Base-by-base conservation (phyloP, 1,284 basidiomycete genomes). In the Boletus hoseneyae region DNA sequence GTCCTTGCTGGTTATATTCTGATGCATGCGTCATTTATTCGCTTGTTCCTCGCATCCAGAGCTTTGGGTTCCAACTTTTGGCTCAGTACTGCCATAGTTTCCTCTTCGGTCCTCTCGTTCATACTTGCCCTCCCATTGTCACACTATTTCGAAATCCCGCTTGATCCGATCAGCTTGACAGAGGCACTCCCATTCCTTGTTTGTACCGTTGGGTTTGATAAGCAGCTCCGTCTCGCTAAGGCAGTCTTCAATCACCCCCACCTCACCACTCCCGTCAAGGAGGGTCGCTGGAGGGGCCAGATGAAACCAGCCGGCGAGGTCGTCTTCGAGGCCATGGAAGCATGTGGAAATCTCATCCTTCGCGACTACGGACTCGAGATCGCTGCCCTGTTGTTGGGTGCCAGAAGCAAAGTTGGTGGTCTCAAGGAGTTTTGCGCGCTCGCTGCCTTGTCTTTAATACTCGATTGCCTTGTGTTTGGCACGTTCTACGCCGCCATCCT, bases 181-280 rank as follows among this genome's bases (percentile, higher is more conserved):
- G 97, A 99, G 69, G 95, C 96, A 0, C 78, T 99, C 2, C 96
- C 96, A 0, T 99, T 99, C 84, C 78, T 99, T 34, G 95, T 99
- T 38, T 97, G 97, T 69, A 96, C 93, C 1, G 87, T 99, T 50
- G 96, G 96, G 12, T 99, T 98, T 66, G 96, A 99, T 72, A 99
- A 99, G 71, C 96, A 95, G 0, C 87, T 95, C 52, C 82, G 92
- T 11, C 83, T 99, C 35, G 94, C 94, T 0, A 81, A 88, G 25
- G 90, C 94, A 11, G 90, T 98, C 32, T 93, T 98, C 70, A 80
- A 84, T 18, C 90, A 95, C 61, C 90, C 92, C 3, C 85, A 93
- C 56, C 79, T 86, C 49, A 70, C 77, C 36, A 70, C 75, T 9
- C 78, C 80, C 1, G 73, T 75, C 43, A 75, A 77, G 46, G 70